These are phyloP conservation scores for Colletotrichum viniferum DNA, from an alignment of 2,329 filamentous ascomycete genomes.

Conservation along the genomic window DNA sequence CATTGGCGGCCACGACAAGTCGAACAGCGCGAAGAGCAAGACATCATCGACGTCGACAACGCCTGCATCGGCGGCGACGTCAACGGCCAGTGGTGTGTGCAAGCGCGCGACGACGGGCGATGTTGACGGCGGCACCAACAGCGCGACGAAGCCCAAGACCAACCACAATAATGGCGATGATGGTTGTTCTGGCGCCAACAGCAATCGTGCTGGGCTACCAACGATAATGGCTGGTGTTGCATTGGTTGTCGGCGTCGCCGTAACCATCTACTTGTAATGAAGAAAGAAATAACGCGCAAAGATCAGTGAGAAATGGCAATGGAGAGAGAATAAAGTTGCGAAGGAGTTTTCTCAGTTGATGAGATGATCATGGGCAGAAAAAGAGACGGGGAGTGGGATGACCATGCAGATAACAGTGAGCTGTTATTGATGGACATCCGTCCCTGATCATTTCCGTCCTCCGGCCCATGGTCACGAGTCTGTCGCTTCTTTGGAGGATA, in stretches of 20 bases:
- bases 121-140: background rate
- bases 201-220: background rate
- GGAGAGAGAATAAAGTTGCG: background rate
- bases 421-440: background rate
- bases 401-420: background rate
- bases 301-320: background rate
- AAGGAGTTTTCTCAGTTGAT: background rate
- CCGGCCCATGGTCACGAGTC: background rate
- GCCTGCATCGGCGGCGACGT: background rate
- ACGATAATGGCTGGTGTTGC: background rate
- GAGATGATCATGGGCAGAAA: background rate
- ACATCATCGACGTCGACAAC: background rate
- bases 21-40: background rate
- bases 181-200: conserved; percentile 1
- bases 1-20: background rate
- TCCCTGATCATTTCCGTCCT: background rate
- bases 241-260: background rate
- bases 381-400: background rate
- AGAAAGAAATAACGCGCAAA: background rate
- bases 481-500: background rate
- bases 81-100: background rate
- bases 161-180: background rate
- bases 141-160: background rate
- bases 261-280: background rate
- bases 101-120: background rate